phyloP scores from a whole-genome alignment of 495 filamentous ascomycete species.

The Neurospora terricola region DNA sequence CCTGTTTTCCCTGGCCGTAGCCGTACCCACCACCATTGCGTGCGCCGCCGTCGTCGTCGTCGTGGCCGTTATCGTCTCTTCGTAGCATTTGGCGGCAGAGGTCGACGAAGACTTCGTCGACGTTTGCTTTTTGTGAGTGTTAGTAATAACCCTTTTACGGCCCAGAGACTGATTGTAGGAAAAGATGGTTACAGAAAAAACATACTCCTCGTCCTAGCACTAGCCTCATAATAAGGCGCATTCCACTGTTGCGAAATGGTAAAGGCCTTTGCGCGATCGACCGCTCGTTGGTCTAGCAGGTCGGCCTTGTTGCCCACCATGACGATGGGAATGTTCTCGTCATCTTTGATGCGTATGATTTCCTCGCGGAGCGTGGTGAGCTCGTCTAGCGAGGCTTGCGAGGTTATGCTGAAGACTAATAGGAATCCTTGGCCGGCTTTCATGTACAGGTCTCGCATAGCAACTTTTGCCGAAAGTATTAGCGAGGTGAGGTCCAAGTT shows the following conservation, averaged over 20 bases:
- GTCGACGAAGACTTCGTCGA: constrained; percentile 92
- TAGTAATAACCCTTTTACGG: not conserved
- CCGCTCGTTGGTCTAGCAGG: constrained; percentile 80
- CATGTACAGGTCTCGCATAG: constrained; percentile 87
- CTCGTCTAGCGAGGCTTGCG: constrained; percentile 73
- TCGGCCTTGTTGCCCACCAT: constrained; percentile 98
- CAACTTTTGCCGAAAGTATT: constrained; percentile 28
- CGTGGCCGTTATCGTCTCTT: constrained; percentile 44
- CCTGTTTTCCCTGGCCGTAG: constrained; percentile 18
- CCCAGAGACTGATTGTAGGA: too few relatives aligned
- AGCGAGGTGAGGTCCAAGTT: not conserved
- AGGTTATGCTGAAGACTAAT: constrained; percentile 94
- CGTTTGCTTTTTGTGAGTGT: constrained; percentile 50
- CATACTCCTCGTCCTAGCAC: constrained; percentile 59
- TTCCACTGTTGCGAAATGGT: constrained; percentile 82
- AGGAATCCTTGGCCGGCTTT: constrained; percentile 95
- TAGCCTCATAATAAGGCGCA: constrained; percentile 92
- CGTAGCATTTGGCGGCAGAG: constrained; percentile 86
- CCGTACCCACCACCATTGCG: constrained; percentile 12
- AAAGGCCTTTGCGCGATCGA: constrained; percentile 76
- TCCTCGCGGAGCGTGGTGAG: constrained; percentile 84
- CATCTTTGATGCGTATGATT: constrained; percentile 95
- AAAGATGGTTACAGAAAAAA: not conserved
- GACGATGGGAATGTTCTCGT: constrained; percentile 82
- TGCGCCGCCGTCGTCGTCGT: constrained; percentile 27